Base-by-base conservation (phyloP, 768 basidiomycete species). In the Austroboletus eburneus region DNA sequence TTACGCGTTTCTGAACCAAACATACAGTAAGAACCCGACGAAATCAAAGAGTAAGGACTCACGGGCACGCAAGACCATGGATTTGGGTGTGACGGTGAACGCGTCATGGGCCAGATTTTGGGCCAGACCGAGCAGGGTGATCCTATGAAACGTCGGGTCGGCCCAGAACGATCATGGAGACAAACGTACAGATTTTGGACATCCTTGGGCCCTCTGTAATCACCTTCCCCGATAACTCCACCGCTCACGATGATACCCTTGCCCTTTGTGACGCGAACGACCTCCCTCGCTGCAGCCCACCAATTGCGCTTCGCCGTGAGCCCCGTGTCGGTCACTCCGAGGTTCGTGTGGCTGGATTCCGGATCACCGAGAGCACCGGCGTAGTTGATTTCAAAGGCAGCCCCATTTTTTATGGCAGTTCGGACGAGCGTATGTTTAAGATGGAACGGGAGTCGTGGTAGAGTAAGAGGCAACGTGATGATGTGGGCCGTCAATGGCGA, bases 371-470 rank as follows among this genome's bases (percentile, higher is more conserved):
- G 65, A 1, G 87, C 85, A 13, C 86, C 85, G 0, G 79, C 80
- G 50, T 91, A 92, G 52, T 74, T 75, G 38, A 93, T 77, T 64
- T 92, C 91, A 57, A 94, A 91, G 0, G 83, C 83, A 0, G 83
- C 84, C 9, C 91, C 91, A 51, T 89, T 88, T 54, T 83, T 84
- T 21, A 89, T 72, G 1, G 91, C 88, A 0, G 85, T 84, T 36
- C 87, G 80, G 25, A 92, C 77, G 39, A 91, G 72, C 0, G 91
- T 91, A 58, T 91, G 89, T 58, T 87, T 91, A 58, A 93, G 73
- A 54, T 85, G 76, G 61, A 85, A 93, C 1, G 87, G 81, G 2
- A 90, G 77, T 12, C 90, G 80, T 0, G 89, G 85, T 0, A 81
- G 73, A 0, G 87, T 85, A 16, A 92, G 73, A 7, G 90, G 90